A percentile compares a stretch with the other conserved stretches of the same genome.
Evolutionary conservation across 2,329 filamentous ascomycete genomes (phyloP).

Genomic region (Neonectria faginata): DNA sequence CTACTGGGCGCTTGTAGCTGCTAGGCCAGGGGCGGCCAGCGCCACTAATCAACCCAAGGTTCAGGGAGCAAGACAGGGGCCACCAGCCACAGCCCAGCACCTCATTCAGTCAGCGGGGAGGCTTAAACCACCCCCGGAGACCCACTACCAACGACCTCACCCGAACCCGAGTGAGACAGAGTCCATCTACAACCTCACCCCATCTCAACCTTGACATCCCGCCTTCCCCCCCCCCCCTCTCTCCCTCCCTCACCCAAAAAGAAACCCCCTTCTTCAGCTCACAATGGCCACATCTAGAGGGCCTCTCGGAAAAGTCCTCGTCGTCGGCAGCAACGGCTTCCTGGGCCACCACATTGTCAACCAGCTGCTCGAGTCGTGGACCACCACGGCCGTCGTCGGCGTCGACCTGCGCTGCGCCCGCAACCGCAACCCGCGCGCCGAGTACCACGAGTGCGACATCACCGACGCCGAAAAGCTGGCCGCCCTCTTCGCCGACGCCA

Average conservation of each 20-base stretch:
- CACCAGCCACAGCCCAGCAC: slow-evolving; percentile 35
- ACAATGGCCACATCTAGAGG: slow-evolving; percentile 47
- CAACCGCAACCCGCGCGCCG: slow-evolving; percentile 70
- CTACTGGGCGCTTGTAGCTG: neutral
- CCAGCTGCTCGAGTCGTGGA: slow-evolving; percentile 70
- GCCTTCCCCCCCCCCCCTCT: neutral
- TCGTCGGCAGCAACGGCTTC: slow-evolving; percentile 87
- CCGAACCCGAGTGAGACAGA: neutral
- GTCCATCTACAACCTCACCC: slow-evolving; percentile 2
- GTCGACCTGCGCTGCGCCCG: slow-evolving; percentile 78
- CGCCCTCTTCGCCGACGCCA: slow-evolving; percentile 72
- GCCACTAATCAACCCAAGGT: neutral
- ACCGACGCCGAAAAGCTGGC: slow-evolving; percentile 72
- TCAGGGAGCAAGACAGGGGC: neutral
- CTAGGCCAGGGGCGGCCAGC: neutral
- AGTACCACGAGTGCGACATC: slow-evolving; percentile 83
- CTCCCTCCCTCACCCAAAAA: neutral
- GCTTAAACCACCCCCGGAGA: slow-evolving; percentile 26
- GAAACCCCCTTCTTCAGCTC: neutral
- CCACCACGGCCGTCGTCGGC: slow-evolving; percentile 70
- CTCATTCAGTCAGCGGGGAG: neutral
- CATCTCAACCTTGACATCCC: slow-evolving; percentile 3
- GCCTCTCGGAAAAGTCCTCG: slow-evolving; percentile 75
- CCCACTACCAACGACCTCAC: slow-evolving; percentile 24
- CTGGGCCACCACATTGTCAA: slow-evolving; percentile 85